Conservation (phyloP, 345 rosid genomes). For the Brassica nigra region DNA sequence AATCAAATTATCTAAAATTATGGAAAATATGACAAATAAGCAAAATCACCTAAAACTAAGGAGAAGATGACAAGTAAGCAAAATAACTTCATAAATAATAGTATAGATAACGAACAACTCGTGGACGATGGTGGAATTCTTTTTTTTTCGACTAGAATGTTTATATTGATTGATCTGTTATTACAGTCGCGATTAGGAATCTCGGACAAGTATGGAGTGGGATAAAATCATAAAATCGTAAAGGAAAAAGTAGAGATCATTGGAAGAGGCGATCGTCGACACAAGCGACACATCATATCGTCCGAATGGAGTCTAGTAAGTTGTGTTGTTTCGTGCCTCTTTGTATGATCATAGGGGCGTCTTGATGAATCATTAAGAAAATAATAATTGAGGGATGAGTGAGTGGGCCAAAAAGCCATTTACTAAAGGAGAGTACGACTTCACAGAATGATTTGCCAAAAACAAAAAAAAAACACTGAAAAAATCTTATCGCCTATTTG, state of each 20-base stretch:
- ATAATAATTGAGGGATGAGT: not conserved
- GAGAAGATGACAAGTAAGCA: too few species aligned
- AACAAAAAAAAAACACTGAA: not conserved
- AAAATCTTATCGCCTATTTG: not conserved
- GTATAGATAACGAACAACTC: too few species aligned
- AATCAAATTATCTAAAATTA: too few species aligned
- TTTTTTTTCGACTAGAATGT: too few species aligned
- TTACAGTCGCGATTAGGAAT: too few species aligned
- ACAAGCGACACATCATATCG: not conserved
- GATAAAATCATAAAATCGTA: not conserved
- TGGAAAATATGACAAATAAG: too few species aligned
- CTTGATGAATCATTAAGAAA: not conserved
- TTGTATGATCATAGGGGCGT: conserved; percentile 9
- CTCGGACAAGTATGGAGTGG: not conserved
- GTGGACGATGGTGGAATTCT: not conserved
- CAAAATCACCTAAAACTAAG: too few species aligned
- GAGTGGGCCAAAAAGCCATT: conserved; percentile 8
- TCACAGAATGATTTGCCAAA: not conserved
- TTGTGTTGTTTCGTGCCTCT: conserved; percentile 10
- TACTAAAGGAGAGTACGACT: not conserved
- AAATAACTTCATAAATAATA: too few species aligned
- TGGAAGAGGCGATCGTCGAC: not conserved
- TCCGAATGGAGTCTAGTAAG: not conserved
- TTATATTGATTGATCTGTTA: too few species aligned
- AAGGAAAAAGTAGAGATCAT: not conserved